These are phyloP conservation scores for Teunomyces kruisii DNA, from an alignment of 805 yeast genomes.

Conservation along the genomic window DNA sequence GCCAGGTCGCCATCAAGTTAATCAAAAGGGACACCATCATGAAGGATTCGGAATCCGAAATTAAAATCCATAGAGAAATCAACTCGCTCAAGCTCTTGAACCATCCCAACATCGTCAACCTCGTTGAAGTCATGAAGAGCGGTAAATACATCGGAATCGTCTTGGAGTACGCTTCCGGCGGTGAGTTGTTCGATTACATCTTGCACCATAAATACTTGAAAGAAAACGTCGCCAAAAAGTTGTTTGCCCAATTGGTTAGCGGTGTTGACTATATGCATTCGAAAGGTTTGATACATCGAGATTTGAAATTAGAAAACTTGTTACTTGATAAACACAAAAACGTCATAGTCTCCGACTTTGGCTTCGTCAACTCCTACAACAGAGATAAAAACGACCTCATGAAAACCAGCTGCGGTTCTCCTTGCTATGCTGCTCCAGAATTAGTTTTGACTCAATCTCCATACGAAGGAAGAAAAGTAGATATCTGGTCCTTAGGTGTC, in stretches of 20 bases:
- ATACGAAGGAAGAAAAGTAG: slow-evolving; percentile 90
- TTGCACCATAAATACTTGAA: slow-evolving; percentile 82
- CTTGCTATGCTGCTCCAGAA: slow-evolving; percentile 99
- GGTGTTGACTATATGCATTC: slow-evolving; percentile 91
- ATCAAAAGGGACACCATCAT: slow-evolving; percentile 88
- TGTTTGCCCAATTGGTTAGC: slow-evolving; percentile 89
- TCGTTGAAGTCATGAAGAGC: slow-evolving; percentile 90
- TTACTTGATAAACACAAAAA: slow-evolving; percentile 83
- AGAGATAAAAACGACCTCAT: slow-evolving; percentile 65
- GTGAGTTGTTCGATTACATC: slow-evolving; percentile 92
- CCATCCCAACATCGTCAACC: slow-evolving; percentile 90
- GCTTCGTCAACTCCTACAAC: slow-evolving; percentile 86
- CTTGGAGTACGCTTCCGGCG: slow-evolving; percentile 94
- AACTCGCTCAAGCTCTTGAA: slow-evolving; percentile 81
- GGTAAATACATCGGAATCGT: slow-evolving; percentile 96
- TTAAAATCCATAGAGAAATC: slow-evolving; percentile 89
- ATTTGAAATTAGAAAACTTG: slow-evolving; percentile 71
- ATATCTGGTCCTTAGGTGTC: slow-evolving; percentile 96
- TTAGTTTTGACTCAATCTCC: slow-evolving; percentile 83
- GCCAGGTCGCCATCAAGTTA: slow-evolving; percentile 91
- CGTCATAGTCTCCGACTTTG: slow-evolving; percentile 86
- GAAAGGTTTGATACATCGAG: slow-evolving; percentile 78
- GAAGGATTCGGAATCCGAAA: slow-evolving; percentile 80
- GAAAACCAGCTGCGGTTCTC: slow-evolving; percentile 96
- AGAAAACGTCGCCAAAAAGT: slow-evolving; percentile 79